Conservation (phyloP, 345 rosid species). For the Dipteronia sinensis region DNA sequence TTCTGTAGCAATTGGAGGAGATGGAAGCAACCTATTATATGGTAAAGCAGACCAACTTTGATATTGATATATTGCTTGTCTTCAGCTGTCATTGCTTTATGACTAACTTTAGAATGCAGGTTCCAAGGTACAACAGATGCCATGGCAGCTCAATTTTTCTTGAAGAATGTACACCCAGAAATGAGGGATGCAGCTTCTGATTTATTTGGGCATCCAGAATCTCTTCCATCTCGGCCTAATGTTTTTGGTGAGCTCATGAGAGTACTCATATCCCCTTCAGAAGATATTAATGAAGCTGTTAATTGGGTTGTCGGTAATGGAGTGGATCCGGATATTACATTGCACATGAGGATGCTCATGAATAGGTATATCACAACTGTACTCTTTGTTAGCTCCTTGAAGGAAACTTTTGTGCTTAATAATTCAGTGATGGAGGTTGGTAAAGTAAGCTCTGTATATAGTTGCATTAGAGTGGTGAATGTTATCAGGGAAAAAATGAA, state of each 20-base stretch:
- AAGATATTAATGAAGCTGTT: conserved; percentile 76
- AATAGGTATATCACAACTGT: conserved; percentile 56
- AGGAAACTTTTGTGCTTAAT: background rate
- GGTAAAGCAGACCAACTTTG: conserved; percentile 46
- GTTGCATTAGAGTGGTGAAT: background rate
- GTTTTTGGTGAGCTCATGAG: conserved; percentile 95
- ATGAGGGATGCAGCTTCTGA: conserved; percentile 76
- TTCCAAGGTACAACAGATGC: conserved; percentile 97
- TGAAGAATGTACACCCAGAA: conserved; percentile 77
- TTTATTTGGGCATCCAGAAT: conserved; percentile 70
- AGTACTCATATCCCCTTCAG: conserved; percentile 75
- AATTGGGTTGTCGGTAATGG: conserved; percentile 66
- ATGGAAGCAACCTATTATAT: conserved; percentile 85
- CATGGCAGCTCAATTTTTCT: conserved; percentile 88
- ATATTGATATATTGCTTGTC: conserved; percentile 9
- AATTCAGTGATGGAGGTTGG: background rate
- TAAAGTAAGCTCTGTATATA: background rate
- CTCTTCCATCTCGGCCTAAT: conserved; percentile 60
- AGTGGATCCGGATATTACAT: conserved; percentile 75
- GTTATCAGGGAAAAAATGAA: background rate
- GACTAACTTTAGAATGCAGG: conserved; percentile 48
- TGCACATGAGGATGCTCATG: conserved; percentile 93
- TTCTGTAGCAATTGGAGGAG: conserved; percentile 92
- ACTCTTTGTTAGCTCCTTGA: background rate
- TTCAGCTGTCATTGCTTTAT: background rate